phyloP scores from a whole-genome alignment of 768 basidiomycete genomes.

The Collybia sp. region DNA sequence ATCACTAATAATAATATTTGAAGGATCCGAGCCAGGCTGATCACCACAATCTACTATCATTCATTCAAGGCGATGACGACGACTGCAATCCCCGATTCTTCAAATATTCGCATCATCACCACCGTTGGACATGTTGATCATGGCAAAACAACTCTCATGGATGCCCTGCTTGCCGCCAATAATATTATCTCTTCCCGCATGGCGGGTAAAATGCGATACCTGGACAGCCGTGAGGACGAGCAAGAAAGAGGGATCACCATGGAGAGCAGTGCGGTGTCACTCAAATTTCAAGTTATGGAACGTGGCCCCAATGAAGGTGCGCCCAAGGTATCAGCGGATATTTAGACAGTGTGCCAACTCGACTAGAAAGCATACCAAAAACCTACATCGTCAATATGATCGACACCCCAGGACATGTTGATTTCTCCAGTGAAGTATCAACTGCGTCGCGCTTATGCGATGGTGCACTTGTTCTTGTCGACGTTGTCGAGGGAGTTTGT shows the following conservation, averaged over 20 bases:
- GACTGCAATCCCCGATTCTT: conserved; percentile 33
- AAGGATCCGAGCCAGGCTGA: too few species aligned
- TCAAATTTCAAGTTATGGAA: conserved; percentile 81
- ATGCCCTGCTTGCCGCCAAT: conserved; percentile 92
- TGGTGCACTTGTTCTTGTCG: conserved; percentile 92
- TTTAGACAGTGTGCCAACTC: conserved; percentile 25
- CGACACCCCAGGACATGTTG: conserved; percentile 98
- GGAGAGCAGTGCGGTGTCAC: conserved; percentile 94
- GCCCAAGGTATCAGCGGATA: conserved; percentile 15
- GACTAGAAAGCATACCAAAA: conserved; percentile 49
- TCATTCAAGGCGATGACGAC: not conserved
- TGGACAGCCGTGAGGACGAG: conserved; percentile 95
- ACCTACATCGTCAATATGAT: conserved; percentile 93
- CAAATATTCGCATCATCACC: conserved; percentile 71
- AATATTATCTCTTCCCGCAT: conserved; percentile 93
- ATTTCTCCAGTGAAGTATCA: conserved; percentile 96
- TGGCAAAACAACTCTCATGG: conserved; percentile 95
- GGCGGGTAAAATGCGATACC: conserved; percentile 94
- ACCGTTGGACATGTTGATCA: conserved; percentile 92
- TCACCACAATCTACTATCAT: too few species aligned
- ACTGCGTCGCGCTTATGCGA: conserved; percentile 92
- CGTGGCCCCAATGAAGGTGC: conserved; percentile 50
- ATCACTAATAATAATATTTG: not conserved
- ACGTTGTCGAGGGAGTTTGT: conserved; percentile 97
- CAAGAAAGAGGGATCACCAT: conserved; percentile 98